phyloP scores from a whole-genome alignment of 331 rosid genomes.

The Quercus lobata region DNA sequence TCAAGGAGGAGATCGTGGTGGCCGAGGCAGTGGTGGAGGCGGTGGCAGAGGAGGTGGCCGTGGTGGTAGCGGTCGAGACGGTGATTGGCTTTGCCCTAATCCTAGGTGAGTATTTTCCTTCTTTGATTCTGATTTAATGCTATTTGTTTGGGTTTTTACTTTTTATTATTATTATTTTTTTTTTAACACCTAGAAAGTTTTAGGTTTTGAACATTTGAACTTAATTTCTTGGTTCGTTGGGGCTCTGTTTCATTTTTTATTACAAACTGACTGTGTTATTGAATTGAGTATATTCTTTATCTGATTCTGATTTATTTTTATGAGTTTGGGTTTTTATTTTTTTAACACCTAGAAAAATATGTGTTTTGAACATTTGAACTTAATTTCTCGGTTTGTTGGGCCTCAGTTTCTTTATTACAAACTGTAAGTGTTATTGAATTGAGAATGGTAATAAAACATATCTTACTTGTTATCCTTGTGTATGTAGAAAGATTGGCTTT shows the following conservation, averaged over 20 bases:
- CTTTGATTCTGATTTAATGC: background rate
- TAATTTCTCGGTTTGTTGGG: too few relatives aligned
- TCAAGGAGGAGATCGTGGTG: conserved; percentile 89
- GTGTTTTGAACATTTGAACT: too few relatives aligned
- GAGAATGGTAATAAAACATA: too few relatives aligned
- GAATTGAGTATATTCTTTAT: background rate
- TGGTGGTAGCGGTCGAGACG: conserved; percentile 94
- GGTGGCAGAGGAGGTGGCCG: conserved; percentile 53
- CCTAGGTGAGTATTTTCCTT: conserved; percentile 45
- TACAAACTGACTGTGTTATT: background rate
- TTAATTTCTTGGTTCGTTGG: background rate
- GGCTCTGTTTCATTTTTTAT: background rate
- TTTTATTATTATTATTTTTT: background rate
- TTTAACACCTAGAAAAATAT: too few relatives aligned
- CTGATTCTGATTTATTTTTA: too few relatives aligned
- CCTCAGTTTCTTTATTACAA: too few relatives aligned
- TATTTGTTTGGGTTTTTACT: background rate
- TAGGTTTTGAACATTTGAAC: background rate
- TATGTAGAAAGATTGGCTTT: conserved; percentile 58
- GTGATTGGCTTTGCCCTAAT: conserved; percentile 97
- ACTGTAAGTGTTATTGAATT: too few relatives aligned
- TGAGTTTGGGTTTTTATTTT: too few relatives aligned
- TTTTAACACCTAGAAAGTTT: background rate
- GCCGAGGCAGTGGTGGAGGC: conserved; percentile 49
- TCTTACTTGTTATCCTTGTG: too few relatives aligned